Conservation (phyloP, 2,329 filamentous ascomycete genomes). For the Penicillium sp. region DNA sequence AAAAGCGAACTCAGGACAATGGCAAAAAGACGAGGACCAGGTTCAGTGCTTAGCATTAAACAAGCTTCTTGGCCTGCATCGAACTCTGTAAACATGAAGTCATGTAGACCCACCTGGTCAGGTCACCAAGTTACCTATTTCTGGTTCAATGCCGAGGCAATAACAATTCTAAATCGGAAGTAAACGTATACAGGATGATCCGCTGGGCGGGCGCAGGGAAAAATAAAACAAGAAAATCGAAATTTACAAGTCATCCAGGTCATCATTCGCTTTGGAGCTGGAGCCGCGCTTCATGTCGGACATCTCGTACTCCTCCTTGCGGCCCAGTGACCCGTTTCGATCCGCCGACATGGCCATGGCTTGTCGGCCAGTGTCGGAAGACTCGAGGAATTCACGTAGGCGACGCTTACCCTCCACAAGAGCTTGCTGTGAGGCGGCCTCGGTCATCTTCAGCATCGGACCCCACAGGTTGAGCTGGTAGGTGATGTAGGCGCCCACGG, state of each 20-base stretch:
- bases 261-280: slow-evolving; percentile 24
- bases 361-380: slow-evolving; percentile 78
- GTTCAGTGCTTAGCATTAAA: neutral
- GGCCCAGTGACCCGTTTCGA: slow-evolving; percentile 36
- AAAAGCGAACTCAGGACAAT: neutral
- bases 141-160: slow-evolving; percentile 9
- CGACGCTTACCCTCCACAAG: slow-evolving; percentile 89
- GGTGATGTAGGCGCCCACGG: slow-evolving; percentile 77
- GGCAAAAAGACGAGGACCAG: neutral
- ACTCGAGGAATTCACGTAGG: slow-evolving; percentile 84
- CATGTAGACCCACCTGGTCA: neutral
- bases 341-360: slow-evolving; percentile 70
- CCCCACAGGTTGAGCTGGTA: slow-evolving; percentile 94
- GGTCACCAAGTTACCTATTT: neutral
- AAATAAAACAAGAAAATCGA: slow-evolving; percentile 1
- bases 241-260: slow-evolving; percentile 38
- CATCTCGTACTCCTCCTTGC: slow-evolving; percentile 59
- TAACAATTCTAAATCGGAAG: slow-evolving; percentile 11
- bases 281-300: slow-evolving; percentile 32
- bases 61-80: neutral
- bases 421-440: slow-evolving; percentile 82
- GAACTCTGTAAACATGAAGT: neutral
- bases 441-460: slow-evolving; percentile 91
- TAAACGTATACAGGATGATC: slow-evolving; percentile 15
- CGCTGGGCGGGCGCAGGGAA: neutral